Evolutionary conservation across 768 basidiomycete genomes (phyloP).

Genomic region (Mycena galopus): DNA sequence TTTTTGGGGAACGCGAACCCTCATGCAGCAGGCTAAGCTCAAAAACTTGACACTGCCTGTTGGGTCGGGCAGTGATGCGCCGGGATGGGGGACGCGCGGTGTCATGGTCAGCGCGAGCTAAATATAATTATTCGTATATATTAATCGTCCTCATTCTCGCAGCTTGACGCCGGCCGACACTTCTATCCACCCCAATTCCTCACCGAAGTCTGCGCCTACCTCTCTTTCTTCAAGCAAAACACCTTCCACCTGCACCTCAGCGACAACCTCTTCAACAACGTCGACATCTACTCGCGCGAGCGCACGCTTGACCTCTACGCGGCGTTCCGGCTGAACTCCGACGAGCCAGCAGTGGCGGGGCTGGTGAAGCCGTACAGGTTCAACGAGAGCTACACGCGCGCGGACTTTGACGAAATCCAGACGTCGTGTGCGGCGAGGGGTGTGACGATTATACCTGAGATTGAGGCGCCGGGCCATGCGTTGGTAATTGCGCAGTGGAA

Average conservation of each 20-base stretch:
- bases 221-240: conserved; percentile 39
- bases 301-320: conserved; percentile 36
- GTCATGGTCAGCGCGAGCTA: conserved; percentile 38
- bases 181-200: conserved; percentile 33
- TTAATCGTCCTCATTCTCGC: background rate
- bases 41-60: conserved; percentile 16
- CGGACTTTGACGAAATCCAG: conserved; percentile 31
- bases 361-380: conserved; percentile 31
- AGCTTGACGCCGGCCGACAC: conserved; percentile 35
- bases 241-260: conserved; percentile 40
- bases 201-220: conserved; percentile 34
- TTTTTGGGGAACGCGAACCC: conserved; percentile 33
- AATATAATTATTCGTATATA: no score
- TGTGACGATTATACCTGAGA: conserved; percentile 34
- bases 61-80: conserved; percentile 33
- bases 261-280: conserved; percentile 37
- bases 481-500: conserved; percentile 36
- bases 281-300: conserved; percentile 30
- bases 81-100: conserved; percentile 35
- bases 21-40: conserved; percentile 34
- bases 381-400: conserved; percentile 37
- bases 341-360: conserved; percentile 32
- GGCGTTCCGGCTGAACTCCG: conserved; percentile 35
- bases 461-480: conserved; percentile 33
- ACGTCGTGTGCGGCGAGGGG: conserved; percentile 31